These are phyloP conservation scores for Salvia splendens DNA, from an alignment of 257 asterid genomes.

Conservation along the genomic window DNA sequence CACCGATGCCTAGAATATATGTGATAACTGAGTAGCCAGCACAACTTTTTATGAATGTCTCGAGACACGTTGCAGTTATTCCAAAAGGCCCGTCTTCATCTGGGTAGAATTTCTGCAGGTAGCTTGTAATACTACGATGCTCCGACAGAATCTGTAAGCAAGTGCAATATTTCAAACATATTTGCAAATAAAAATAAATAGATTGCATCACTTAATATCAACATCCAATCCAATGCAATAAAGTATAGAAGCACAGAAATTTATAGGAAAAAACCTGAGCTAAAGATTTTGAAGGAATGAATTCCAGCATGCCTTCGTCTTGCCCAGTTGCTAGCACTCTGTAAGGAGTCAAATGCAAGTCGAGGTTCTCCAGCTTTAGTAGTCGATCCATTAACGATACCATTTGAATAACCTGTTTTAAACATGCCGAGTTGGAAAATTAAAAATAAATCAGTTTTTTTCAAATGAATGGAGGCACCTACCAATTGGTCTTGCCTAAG, in stretches of 20 bases:
- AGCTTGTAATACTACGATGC: constrained; percentile 89
- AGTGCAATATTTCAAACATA: constrained; percentile 12
- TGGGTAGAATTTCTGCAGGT: constrained; percentile 89
- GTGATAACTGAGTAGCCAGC: constrained; percentile 99
- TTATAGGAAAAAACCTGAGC: constrained; percentile 69
- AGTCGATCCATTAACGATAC: constrained; percentile 94
- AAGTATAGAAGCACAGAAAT: neutral
- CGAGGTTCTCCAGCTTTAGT: constrained; percentile 96
- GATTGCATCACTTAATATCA: too few species aligned
- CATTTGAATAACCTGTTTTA: constrained; percentile 90
- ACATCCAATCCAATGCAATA: too few species aligned
- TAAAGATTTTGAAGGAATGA: constrained; percentile 90
- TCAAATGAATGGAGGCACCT: constrained; percentile 23
- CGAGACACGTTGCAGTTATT: constrained; percentile 88
- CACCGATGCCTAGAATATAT: constrained; percentile 94
- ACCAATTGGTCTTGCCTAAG: constrained; percentile 99
- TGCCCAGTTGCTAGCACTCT: constrained; percentile 97
- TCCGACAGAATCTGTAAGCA: constrained; percentile 83
- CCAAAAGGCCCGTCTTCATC: constrained; percentile 96
- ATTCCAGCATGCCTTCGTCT: constrained; percentile 98
- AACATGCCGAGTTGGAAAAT: constrained; percentile 17
- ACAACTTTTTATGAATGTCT: constrained; percentile 95
- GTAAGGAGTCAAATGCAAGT: constrained; percentile 91
- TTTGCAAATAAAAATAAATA: too few species aligned
- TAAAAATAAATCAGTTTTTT: constrained; percentile 8